Evolutionary conservation across 2,329 filamentous ascomycete species (phyloP).

Genomic region (Phoma herbarum): DNA sequence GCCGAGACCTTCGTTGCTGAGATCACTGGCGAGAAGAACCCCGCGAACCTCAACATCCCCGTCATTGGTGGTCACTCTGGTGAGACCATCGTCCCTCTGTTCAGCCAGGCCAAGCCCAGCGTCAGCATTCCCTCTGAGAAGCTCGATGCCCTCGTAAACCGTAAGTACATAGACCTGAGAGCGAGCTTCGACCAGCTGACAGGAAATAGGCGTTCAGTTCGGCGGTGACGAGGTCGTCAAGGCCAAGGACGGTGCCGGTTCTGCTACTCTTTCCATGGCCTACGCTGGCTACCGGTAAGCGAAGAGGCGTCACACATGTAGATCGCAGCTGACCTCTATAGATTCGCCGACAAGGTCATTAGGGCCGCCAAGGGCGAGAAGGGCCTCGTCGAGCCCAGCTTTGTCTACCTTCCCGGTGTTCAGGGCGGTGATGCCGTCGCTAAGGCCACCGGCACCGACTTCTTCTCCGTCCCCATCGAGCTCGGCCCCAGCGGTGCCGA

Average conservation of each 20-base stretch:
- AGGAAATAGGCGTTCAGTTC: conserved; percentile 77
- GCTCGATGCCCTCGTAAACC: conserved; percentile 88
- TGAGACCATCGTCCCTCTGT: conserved; percentile 96
- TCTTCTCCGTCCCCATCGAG: conserved; percentile 95
- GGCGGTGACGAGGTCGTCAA: conserved; percentile 97
- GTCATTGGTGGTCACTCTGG: conserved; percentile 98
- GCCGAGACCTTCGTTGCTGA: conserved; percentile 95
- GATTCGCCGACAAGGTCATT: conserved; percentile 94
- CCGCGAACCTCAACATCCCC: conserved; percentile 83
- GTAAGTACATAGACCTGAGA: conserved; percentile 57
- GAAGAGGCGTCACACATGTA: neutral
- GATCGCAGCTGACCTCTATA: conserved; percentile 47
- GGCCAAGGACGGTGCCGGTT: conserved; percentile 91
- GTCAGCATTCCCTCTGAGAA: conserved; percentile 87
- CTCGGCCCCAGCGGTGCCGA: conserved; percentile 87
- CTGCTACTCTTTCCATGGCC: conserved; percentile 92
- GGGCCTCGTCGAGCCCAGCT: conserved; percentile 93
- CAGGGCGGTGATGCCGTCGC: conserved; percentile 84
- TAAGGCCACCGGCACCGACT: conserved; percentile 84
- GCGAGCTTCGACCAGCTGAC: conserved; percentile 4
- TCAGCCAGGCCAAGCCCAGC: conserved; percentile 85
- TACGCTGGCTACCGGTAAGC: conserved; percentile 90
- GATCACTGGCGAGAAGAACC: conserved; percentile 82
- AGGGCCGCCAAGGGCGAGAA: conserved; percentile 89
- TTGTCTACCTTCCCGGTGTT: conserved; percentile 92